phyloP scores from a whole-genome alignment of 495 filamentous ascomycete species.

The Penicillium bovifimosum region DNA sequence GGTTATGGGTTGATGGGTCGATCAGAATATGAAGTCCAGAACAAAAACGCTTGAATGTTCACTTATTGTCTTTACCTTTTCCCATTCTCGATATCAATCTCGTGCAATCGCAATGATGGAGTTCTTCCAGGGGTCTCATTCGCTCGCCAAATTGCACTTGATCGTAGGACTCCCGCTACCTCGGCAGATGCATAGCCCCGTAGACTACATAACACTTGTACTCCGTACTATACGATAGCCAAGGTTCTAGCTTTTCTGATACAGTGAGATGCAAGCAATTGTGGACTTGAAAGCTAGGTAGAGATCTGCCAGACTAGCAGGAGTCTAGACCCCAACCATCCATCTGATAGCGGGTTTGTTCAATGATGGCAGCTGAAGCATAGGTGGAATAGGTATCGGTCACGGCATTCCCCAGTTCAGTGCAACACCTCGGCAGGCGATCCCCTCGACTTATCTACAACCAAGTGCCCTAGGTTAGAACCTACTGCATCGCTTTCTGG shows the following conservation, averaged over 20 bases:
- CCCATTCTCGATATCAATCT: conserved; percentile 23
- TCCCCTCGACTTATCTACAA: no score
- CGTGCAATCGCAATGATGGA: conserved; percentile 25
- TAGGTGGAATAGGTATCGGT: not conserved
- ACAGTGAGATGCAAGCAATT: not conserved
- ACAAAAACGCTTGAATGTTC: conserved; percentile 27
- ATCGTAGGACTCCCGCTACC: not conserved
- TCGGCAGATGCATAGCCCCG: not conserved
- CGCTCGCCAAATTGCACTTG: conserved; percentile 1
- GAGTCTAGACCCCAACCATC: conserved; percentile 5
- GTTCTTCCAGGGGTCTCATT: conserved; percentile 24
- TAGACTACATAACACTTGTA: not conserved
- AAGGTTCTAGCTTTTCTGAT: not conserved
- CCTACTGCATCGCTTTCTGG: no score
- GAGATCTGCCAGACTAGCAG: not conserved
- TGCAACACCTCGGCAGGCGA: no score
- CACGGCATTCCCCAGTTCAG: not conserved
- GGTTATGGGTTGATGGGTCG: conserved; percentile 19
- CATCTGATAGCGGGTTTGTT: not conserved
- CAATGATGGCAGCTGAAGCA: not conserved
- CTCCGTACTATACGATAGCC: no score
- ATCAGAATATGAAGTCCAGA: conserved; percentile 27
- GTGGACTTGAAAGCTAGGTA: not conserved
- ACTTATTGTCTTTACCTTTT: conserved; percentile 17
- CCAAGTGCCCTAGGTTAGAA: no score